phyloP scores from a whole-genome alignment of 225 moss, liverwort and hornwort species.

The Rhytidiadelphus loreus region DNA sequence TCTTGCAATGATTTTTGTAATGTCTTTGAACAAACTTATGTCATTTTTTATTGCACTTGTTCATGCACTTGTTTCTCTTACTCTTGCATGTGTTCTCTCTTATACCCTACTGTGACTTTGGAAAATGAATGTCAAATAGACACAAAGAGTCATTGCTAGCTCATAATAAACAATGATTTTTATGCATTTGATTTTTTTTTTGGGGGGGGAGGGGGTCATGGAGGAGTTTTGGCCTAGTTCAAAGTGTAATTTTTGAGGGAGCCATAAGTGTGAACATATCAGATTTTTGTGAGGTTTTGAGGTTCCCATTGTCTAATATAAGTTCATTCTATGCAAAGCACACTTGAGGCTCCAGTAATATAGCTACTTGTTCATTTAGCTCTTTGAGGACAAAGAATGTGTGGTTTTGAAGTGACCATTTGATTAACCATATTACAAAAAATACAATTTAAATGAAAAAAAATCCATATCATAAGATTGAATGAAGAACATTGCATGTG shows the following conservation, averaged over 20 bases:
- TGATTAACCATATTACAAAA: background rate
- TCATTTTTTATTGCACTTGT: background rate
- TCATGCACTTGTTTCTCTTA: background rate
- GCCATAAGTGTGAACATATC: too few species aligned
- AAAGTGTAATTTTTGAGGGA: background rate
- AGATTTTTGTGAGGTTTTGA: background rate
- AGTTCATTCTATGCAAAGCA: background rate
- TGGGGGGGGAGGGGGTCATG: background rate
- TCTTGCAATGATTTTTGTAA: background rate
- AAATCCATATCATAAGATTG: background rate
- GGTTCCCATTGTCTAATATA: too few species aligned
- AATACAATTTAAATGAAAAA: background rate
- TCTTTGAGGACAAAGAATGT: background rate
- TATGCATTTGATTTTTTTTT: background rate
- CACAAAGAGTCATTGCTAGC: background rate
- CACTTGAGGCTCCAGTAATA: background rate
- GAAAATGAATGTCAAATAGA: too few species aligned
- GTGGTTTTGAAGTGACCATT: background rate
- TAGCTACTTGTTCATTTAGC: background rate
- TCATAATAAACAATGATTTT: background rate
- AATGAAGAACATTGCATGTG: background rate
- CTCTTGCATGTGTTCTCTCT: background rate
- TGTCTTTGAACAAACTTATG: background rate
- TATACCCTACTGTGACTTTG: background rate
- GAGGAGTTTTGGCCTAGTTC: background rate